These are phyloP conservation scores for Prillingera fragicola DNA, from an alignment of 1,284 basidiomycete species.

Conservation along the genomic window DNA sequence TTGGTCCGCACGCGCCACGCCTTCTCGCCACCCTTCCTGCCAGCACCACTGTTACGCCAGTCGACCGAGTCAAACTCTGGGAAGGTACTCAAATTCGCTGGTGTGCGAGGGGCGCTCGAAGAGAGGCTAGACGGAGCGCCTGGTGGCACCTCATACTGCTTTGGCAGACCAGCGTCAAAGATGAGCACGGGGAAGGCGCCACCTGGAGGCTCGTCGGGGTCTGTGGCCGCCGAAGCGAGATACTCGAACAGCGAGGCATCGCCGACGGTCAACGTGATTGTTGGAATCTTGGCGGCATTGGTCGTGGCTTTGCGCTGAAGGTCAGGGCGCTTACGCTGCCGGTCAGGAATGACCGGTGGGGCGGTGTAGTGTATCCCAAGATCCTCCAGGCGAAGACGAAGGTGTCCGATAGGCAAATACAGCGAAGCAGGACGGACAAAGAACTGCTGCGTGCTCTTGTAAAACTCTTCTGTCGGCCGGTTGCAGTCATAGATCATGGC, in stretches of 20 bases:
- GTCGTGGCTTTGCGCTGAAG: constrained; percentile 5
- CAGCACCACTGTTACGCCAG: constrained; percentile 40
- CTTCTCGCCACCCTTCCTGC: constrained; percentile 32
- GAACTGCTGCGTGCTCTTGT: constrained; percentile 15
- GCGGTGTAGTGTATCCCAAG: constrained; percentile 20
- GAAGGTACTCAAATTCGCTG: constrained; percentile 17
- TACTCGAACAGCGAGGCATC: constrained; percentile 38
- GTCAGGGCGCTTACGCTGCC: constrained; percentile 1
- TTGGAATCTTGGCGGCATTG: constrained; percentile 14
- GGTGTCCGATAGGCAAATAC: constrained; percentile 34
- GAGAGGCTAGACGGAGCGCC: constrained; percentile 17
- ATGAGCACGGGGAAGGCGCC: constrained; percentile 43
- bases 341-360: too few relatives aligned
- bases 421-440: constrained; percentile 32
- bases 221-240: constrained; percentile 19
- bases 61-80: constrained; percentile 42
- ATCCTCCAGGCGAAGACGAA: constrained; percentile 36
- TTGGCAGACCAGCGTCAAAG: constrained; percentile 40
- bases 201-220: constrained; percentile 30
- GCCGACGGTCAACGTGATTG: constrained; percentile 16
- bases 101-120: constrained; percentile 1
- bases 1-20: constrained; percentile 35
- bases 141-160: constrained; percentile 35
- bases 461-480: constrained; percentile 1
- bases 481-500: constrained; percentile 32